Evolutionary conservation across 2,329 filamentous ascomycete species (phyloP).

Genomic region (Xylariaceae sp.): DNA sequence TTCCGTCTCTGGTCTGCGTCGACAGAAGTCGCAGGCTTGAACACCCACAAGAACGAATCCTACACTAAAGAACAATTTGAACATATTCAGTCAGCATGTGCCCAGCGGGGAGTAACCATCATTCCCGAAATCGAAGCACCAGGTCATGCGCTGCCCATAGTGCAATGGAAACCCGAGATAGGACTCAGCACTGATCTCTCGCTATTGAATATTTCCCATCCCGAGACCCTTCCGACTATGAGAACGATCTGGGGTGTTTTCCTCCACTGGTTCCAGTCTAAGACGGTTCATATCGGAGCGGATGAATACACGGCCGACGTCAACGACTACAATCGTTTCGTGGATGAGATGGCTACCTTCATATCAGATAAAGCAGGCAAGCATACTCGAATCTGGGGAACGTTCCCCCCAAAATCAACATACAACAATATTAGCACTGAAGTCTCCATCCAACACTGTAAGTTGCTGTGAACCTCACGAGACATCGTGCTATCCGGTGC

Average conservation of each 20-base stretch:
- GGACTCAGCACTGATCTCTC: constrained; percentile 46
- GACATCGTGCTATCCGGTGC: background rate
- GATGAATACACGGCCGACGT: constrained; percentile 51
- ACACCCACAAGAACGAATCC: constrained; percentile 52
- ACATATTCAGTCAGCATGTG: constrained; percentile 51
- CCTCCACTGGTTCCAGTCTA: constrained; percentile 54
- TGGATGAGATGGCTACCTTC: constrained; percentile 49
- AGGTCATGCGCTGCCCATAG: constrained; percentile 54
- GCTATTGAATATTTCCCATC: constrained; percentile 54
- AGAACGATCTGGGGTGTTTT: constrained; percentile 53
- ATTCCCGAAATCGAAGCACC: constrained; percentile 60
- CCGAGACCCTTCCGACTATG: constrained; percentile 51
- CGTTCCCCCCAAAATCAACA: constrained; percentile 43
- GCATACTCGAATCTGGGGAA: constrained; percentile 54
- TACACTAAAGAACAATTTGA: constrained; percentile 51
- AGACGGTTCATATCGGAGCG: constrained; percentile 54
- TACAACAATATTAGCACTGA: constrained; percentile 40
- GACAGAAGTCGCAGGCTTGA: constrained; percentile 46
- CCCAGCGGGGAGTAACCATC: constrained; percentile 53
- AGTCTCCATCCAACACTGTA: constrained; percentile 52
- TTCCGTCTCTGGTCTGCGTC: constrained; percentile 54
- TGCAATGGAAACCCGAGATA: constrained; percentile 58
- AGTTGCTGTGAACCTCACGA: background rate
- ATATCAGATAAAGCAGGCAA: constrained; percentile 42
- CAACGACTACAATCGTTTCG: constrained; percentile 50